phyloP scores from a whole-genome alignment of 805 yeast species.

The Lachancea fermentati region DNA sequence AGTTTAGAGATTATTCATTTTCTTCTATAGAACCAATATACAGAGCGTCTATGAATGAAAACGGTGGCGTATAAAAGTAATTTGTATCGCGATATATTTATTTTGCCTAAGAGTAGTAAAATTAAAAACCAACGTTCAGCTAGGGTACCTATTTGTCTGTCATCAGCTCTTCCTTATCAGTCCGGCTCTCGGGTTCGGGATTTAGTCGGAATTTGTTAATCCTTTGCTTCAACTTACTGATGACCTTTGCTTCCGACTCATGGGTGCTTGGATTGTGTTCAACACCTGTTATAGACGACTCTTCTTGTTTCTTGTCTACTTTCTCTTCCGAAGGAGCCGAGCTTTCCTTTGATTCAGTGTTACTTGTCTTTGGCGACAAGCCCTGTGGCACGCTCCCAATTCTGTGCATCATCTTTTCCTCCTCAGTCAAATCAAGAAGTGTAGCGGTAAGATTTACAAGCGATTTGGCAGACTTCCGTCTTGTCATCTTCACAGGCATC shows the following conservation, averaged over 20 bases:
- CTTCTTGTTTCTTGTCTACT: background rate
- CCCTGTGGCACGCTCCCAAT: slow-evolving; percentile 14
- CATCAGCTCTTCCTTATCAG: slow-evolving; percentile 6
- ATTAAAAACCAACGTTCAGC: no score
- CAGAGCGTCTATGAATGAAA: background rate
- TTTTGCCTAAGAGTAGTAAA: no score
- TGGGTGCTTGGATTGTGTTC: slow-evolving; percentile 3
- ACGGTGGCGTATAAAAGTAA: background rate
- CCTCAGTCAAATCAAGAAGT: slow-evolving; percentile 60
- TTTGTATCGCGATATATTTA: background rate
- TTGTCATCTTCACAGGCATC: slow-evolving; percentile 45
- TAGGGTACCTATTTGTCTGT: background rate
- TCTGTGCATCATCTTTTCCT: slow-evolving; percentile 38
- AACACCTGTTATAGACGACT: background rate
- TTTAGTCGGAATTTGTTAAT: slow-evolving; percentile 1
- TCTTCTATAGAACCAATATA: no score
- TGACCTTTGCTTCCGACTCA: slow-evolving; percentile 5
- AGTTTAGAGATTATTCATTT: no score
- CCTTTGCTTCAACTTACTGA: slow-evolving; percentile 5
- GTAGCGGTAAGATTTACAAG: slow-evolving; percentile 62
- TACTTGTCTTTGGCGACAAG: background rate
- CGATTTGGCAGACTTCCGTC: slow-evolving; percentile 74
- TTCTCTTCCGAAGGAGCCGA: background rate
- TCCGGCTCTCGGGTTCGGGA: slow-evolving; percentile 2
- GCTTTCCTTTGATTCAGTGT: background rate